Evolutionary conservation across 768 basidiomycete genomes (phyloP).

Genomic region (Xerocomus brunneocitrinus): DNA sequence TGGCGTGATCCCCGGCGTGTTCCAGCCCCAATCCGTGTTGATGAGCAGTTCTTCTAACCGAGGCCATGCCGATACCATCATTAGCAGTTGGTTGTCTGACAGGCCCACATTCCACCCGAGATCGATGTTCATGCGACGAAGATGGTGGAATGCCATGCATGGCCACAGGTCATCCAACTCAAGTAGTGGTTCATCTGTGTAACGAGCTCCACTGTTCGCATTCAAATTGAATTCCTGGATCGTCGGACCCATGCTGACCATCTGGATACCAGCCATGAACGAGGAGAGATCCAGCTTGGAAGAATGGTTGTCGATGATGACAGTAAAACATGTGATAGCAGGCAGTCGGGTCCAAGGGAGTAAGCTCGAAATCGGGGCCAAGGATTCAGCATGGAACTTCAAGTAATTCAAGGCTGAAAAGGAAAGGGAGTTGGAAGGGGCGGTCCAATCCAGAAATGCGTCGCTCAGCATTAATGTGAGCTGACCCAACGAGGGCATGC

Average conservation of each 20-base stretch:
- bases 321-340: neutral
- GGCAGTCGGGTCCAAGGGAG: neutral
- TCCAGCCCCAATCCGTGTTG: constrained; percentile 8
- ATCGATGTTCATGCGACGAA: neutral
- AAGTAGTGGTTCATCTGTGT: neutral
- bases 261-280: neutral
- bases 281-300: neutral
- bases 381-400: neutral
- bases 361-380: neutral
- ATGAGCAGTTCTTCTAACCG: constrained; percentile 1
- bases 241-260: neutral
- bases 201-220: no score
- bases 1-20: neutral
- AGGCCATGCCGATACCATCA: constrained; percentile 8
- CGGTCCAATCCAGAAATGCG: neutral
- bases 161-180: neutral
- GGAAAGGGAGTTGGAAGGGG: neutral
- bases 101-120: neutral
- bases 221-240: neutral
- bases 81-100: neutral
- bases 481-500: neutral
- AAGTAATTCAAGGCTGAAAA: neutral
- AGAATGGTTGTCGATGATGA: no score
- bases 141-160: neutral
- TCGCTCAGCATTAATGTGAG: neutral